A percentile compares a stretch with the other conserved stretches of the same genome.
Conservation (phyloP, 2,329 filamentous ascomycete genomes). For the Aureobasidium sp. region DNA sequence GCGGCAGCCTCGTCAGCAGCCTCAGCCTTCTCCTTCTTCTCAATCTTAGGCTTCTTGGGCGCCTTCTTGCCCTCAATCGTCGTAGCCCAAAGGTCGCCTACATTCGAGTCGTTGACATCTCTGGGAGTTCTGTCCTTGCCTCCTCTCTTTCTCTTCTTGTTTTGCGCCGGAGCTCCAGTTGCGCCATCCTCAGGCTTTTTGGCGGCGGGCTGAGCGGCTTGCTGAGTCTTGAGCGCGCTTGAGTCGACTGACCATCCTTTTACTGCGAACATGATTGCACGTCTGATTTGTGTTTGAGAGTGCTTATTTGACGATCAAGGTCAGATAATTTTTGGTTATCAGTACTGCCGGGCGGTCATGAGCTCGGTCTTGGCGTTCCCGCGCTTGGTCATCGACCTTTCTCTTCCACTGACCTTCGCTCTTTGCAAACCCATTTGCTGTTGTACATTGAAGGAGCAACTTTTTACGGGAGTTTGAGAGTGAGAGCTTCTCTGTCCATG, state of each 20-base stretch:
- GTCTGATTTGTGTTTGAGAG: background rate
- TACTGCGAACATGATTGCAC: slow-evolving; percentile 71
- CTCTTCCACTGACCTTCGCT: background rate
- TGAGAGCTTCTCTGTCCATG: no score
- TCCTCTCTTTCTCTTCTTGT: slow-evolving; percentile 47
- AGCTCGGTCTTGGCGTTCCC: background rate
- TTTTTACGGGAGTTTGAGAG: no score
- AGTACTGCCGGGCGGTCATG: background rate
- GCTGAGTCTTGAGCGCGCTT: slow-evolving; percentile 64
- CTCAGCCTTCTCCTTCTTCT: slow-evolving; percentile 34
- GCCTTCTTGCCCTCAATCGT: slow-evolving; percentile 37
- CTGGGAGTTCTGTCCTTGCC: slow-evolving; percentile 28
- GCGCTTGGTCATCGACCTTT: background rate
- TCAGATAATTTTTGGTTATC: slow-evolving; percentile 10
- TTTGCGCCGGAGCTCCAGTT: slow-evolving; percentile 18
- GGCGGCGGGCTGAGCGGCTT: slow-evolving; percentile 34
- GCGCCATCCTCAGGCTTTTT: slow-evolving; percentile 11
- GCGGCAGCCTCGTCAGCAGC: slow-evolving; percentile 6
- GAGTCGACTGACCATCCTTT: slow-evolving; percentile 83
- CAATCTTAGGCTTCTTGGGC: slow-evolving; percentile 22
- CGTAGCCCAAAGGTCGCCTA: slow-evolving; percentile 76
- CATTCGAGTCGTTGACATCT: slow-evolving; percentile 59
- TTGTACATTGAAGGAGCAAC: no score
- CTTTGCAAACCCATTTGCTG: background rate
- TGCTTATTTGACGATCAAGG: background rate